phyloP scores from a whole-genome alignment of 768 basidiomycete species.

The Leccinellum rugosiceps region DNA sequence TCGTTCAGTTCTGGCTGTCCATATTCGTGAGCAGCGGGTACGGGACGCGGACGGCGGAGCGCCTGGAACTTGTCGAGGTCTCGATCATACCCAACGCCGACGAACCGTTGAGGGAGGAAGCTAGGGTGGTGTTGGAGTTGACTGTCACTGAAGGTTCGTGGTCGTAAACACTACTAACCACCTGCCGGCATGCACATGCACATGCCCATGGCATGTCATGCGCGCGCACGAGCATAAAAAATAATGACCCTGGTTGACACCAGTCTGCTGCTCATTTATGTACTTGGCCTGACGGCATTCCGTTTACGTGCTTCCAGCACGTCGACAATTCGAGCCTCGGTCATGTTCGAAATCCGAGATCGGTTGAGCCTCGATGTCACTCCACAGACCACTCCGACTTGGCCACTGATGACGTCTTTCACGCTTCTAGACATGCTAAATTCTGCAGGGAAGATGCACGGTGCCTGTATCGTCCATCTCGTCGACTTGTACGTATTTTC shows the following conservation, averaged over 20 bases:
- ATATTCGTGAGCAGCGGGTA: slow-evolving; percentile 29
- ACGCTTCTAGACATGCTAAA: slow-evolving; percentile 47
- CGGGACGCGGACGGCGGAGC: slow-evolving; percentile 8
- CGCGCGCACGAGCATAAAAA: not conserved
- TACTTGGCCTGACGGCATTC: not conserved
- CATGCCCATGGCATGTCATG: not conserved
- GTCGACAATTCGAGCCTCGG: not conserved
- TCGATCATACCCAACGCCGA: slow-evolving; percentile 36
- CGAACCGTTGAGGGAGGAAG: slow-evolving; percentile 36
- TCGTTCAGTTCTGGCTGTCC: slow-evolving; percentile 38
- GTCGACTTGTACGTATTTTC: slow-evolving; percentile 42
- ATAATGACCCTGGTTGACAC: not conserved
- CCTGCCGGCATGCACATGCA: not conserved
- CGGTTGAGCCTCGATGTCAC: not conserved
- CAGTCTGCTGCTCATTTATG: not conserved
- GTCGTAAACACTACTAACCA: not conserved
- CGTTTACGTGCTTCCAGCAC: not conserved
- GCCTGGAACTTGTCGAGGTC: slow-evolving; percentile 34
- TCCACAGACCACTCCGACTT: not conserved
- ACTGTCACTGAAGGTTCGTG: slow-evolving; percentile 45
- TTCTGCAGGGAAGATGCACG: slow-evolving; percentile 34
- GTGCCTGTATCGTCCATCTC: slow-evolving; percentile 41
- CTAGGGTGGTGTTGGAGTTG: slow-evolving; percentile 39
- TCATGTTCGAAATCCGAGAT: not conserved
- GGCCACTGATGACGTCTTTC: not conserved